A percentile compares a stretch with the other conserved stretches of the same genome.
Conservation (phyloP, 345 rosid species). For the Linum usitatissimum region DNA sequence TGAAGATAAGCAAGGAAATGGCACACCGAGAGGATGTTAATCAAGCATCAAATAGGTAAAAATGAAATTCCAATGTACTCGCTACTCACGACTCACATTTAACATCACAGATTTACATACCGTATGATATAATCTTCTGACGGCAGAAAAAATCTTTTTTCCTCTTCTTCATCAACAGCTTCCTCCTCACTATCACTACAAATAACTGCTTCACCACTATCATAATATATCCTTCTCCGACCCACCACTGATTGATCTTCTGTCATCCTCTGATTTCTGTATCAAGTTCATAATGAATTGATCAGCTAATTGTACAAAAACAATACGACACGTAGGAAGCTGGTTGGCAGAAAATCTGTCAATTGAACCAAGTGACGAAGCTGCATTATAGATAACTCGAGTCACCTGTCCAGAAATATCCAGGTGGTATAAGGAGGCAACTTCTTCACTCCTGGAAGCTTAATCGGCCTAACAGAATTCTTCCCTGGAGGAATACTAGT, state of each 20-base stretch:
- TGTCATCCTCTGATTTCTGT: constrained; percentile 99
- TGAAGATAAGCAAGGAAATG: not conserved
- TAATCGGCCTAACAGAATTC: constrained; percentile 63
- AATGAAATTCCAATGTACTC: not conserved
- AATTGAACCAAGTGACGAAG: not conserved
- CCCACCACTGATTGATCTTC: constrained; percentile 98
- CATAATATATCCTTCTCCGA: constrained; percentile 94
- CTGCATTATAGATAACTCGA: constrained; percentile 5
- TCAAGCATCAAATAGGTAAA: not conserved
- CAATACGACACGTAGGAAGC: not conserved
- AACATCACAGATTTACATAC: constrained; percentile 37
- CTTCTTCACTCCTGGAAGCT: constrained; percentile 65
- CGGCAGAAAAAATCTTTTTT: constrained; percentile 57
- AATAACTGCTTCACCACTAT: constrained; percentile 95
- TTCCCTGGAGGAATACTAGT: constrained; percentile 68
- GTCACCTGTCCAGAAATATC: constrained; percentile 88
- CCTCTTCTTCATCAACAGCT: constrained; percentile 69
- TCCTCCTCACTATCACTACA: constrained; percentile 99
- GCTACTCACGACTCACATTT: no score
- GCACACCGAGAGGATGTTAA: not conserved
- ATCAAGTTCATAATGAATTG: constrained; percentile 4
- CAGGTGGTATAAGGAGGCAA: constrained; percentile 93
- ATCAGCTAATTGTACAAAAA: not conserved
- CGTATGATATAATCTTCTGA: constrained; percentile 82
- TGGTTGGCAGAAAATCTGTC: not conserved